Conservation (phyloP, 306 rosid species). For the Vigna trinervia region DNA sequence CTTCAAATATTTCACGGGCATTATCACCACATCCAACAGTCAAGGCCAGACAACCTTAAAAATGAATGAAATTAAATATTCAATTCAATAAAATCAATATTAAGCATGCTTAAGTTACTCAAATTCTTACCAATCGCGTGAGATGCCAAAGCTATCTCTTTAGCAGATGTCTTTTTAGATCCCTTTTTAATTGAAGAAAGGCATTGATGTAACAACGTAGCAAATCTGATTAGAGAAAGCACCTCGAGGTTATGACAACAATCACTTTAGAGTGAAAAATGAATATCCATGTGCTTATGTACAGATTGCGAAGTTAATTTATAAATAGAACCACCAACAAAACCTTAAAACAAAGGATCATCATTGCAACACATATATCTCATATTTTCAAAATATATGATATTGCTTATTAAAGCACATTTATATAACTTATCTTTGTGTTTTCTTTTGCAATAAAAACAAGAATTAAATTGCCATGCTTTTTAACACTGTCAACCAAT, state of each 20-base stretch:
- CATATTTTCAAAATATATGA: neutral
- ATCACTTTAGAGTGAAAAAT: conserved; percentile 9
- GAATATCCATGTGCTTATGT: neutral
- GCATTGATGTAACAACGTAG: conserved; percentile 85
- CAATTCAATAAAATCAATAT: neutral
- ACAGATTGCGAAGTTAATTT: neutral
- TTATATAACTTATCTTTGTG: too few relatives aligned
- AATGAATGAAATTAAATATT: conserved; percentile 28
- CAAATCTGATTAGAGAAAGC: conserved; percentile 64
- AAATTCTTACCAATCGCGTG: conserved; percentile 76
- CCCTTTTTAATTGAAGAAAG: conserved; percentile 83
- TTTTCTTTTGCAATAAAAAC: neutral
- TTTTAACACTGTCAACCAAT: neutral
- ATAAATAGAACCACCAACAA: neutral
- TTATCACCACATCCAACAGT: conserved; percentile 82
- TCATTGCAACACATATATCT: neutral
- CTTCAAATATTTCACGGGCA: conserved; percentile 78
- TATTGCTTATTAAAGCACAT: conserved; percentile 16
- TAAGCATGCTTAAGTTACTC: conserved; percentile 5
- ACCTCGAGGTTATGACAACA: conserved; percentile 30
- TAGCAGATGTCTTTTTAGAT: conserved; percentile 74
- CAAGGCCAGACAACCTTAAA: conserved; percentile 78
- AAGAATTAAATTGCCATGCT: neutral
- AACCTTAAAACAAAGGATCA: conserved; percentile 11
- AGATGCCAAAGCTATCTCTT: conserved; percentile 83